Base-by-base conservation (phyloP, 2,329 filamentous ascomycete species). In the Paraphaeosphaeria sporulosa region DNA sequence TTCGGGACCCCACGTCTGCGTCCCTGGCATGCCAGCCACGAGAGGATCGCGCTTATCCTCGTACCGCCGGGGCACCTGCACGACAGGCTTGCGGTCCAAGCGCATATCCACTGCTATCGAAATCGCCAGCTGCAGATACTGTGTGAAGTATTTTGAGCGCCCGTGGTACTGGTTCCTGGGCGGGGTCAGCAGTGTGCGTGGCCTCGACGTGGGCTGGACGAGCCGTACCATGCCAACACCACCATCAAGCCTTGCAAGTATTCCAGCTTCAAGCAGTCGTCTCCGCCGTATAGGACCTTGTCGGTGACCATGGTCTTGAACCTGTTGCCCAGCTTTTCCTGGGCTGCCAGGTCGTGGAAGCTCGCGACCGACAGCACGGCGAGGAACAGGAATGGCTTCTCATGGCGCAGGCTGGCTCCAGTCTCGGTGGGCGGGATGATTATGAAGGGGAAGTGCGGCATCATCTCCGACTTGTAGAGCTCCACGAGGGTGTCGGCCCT, bases 391-490 rank as follows among this genome's bases (percentile, higher is more conserved):
- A 74, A 73, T 1, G 71, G 65, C 55, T 71, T 68, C n/a, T 67
- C 57, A 36, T 65, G 59, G 36, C 74, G 73, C 23, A 80, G 66
- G 0, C 71, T 56, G 13, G 54, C 38, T 2, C 64, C 72, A 2
- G 67, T 72, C 12, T 67, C 60, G 2, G 67, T 49, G 8, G 67
- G 59, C 5, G 71, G 59, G 32, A 80, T 55, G 6, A 77, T 66
- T 8, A 79, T 70, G 48, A 79, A 79, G 4, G 77, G 77, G 36
- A 79, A 79, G 60, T 79, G 70, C 0, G 73, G 69, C 65, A 72
- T 77, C 70, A 80, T 76, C 12, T 68, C 69, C 4, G 65, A 67
- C 61, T 69, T 74, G 67, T 77, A 79, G 27, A 70, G 57, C 19
- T 74, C 66, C 19, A 78, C 58, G 43, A 76, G 64, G 13, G 62